A percentile compares a stretch with the other conserved stretches of the same genome.
Conservation (phyloP, 2,329 filamentous ascomycete genomes). For the Rhynchosporium agropyri region DNA sequence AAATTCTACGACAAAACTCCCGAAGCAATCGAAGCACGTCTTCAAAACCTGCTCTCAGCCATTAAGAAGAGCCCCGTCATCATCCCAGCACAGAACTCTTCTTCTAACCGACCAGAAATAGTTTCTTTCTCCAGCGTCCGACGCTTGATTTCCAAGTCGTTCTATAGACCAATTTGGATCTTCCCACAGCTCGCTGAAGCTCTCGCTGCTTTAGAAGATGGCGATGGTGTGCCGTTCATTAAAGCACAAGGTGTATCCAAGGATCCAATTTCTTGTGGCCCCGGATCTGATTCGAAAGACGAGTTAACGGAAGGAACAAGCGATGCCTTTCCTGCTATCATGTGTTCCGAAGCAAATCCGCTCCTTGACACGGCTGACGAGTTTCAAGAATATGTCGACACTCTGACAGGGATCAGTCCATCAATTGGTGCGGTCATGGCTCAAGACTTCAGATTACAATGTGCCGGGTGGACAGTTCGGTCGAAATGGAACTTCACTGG, state of each 20-base stretch:
- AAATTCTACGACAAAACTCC: slow-evolving; percentile 31
- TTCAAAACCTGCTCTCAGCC: background rate
- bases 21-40: slow-evolving; percentile 22
- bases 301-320: background rate
- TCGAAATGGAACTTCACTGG: slow-evolving; percentile 35
- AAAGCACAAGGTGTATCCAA: slow-evolving; percentile 2
- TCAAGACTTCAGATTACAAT: slow-evolving; percentile 21
- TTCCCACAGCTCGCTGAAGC: background rate
- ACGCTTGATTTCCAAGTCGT: background rate
- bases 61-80: slow-evolving; percentile 5
- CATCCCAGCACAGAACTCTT: background rate
- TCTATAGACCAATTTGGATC: background rate
- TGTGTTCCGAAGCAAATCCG: slow-evolving; percentile 5
- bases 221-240: slow-evolving; percentile 1
- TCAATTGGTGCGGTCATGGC: background rate
- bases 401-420: background rate
- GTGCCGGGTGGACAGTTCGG: slow-evolving; percentile 39
- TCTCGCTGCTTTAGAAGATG: slow-evolving; percentile 3
- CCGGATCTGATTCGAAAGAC: background rate
- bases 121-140: slow-evolving; percentile 2
- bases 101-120: slow-evolving; percentile 1
- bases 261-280: background rate
- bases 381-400: slow-evolving; percentile 14
- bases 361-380: background rate
- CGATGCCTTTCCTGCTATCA: slow-evolving; percentile 11